Conservation (phyloP, 75 land plant genomes). For the Pinus tabuliformis region DNA sequence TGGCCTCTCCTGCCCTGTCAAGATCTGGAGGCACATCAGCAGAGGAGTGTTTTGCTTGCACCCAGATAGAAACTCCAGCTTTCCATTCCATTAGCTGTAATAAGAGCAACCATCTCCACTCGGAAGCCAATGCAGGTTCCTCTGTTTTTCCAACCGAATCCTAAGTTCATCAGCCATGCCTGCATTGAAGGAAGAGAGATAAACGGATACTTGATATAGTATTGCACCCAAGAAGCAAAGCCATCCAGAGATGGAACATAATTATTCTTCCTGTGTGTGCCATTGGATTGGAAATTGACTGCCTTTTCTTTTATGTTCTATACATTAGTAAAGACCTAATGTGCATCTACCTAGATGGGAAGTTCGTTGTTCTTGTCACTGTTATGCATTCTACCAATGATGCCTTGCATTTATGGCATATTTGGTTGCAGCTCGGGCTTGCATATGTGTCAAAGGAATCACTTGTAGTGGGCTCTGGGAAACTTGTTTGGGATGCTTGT, state of each 20-base stretch:
- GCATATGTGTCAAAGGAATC: constrained; percentile 86
- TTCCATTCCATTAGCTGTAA: no score
- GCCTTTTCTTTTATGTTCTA: constrained; percentile 79
- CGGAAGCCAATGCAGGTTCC: no score
- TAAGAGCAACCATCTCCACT: no score
- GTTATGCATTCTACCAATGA: constrained; percentile 64
- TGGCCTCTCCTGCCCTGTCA: no score
- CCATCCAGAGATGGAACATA: constrained; percentile 69
- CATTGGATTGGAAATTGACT: constrained; percentile 69
- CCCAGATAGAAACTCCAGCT: no score
- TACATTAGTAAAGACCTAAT: constrained; percentile 41
- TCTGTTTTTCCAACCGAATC: no score
- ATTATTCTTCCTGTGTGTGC: constrained; percentile 61
- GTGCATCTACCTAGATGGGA: constrained; percentile 69
- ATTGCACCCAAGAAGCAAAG: constrained; percentile 73
- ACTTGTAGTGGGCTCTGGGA: constrained; percentile 86
- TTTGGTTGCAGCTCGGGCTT: constrained; percentile 82
- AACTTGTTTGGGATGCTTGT: constrained; percentile 84
- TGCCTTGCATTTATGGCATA: constrained; percentile 58
- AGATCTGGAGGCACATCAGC: no score
- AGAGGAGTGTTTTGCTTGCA: no score
- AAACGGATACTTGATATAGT: constrained; percentile 47
- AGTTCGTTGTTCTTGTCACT: constrained; percentile 56
- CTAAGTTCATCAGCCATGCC: no score
- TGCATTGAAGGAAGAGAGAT: not conserved